phyloP scores from a whole-genome alignment of 2,329 filamentous ascomycete species.

The Calonectria pseudoreteaudii region DNA sequence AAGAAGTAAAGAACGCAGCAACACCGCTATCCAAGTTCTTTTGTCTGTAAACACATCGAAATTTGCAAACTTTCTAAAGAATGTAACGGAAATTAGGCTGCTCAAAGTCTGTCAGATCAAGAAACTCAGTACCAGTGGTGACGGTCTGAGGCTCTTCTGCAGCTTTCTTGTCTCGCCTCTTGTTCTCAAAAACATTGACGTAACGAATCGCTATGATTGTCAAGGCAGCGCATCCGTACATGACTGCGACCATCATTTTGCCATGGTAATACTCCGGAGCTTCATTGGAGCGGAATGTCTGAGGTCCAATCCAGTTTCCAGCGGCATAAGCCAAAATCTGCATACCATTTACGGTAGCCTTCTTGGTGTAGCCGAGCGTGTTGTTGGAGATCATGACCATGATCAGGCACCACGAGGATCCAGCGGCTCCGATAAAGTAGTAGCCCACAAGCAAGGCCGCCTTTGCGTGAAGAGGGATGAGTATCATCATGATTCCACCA shows the following conservation, averaged over 20 bases:
- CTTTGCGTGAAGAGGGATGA: constrained; percentile 37
- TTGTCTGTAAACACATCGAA: neutral
- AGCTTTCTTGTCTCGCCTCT: constrained; percentile 40
- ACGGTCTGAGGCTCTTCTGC: constrained; percentile 24
- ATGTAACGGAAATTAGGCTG: constrained; percentile 39
- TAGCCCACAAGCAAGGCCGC: constrained; percentile 37
- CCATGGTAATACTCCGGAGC: constrained; percentile 38
- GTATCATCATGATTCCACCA: constrained; percentile 43
- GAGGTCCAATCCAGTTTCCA: constrained; percentile 41
- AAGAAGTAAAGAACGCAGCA: neutral
- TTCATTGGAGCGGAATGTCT: constrained; percentile 39
- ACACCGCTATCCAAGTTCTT: neutral
- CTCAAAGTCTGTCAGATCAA: constrained; percentile 42
- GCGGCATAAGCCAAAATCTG: constrained; percentile 36
- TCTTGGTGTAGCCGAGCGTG: constrained; percentile 45
- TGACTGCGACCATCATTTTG: constrained; percentile 41
- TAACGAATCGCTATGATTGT: constrained; percentile 29
- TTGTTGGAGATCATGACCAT: constrained; percentile 45
- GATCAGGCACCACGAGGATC: constrained; percentile 41
- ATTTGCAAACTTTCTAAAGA: constrained; percentile 15
- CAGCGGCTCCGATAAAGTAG: constrained; percentile 40
- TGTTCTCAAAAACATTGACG: constrained; percentile 42
- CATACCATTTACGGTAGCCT: constrained; percentile 41
- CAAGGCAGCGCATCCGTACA: constrained; percentile 33
- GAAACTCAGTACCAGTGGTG: constrained; percentile 32